Base-by-base conservation (phyloP, 345 rosid genomes). In the Eucalyptus brandiana region DNA sequence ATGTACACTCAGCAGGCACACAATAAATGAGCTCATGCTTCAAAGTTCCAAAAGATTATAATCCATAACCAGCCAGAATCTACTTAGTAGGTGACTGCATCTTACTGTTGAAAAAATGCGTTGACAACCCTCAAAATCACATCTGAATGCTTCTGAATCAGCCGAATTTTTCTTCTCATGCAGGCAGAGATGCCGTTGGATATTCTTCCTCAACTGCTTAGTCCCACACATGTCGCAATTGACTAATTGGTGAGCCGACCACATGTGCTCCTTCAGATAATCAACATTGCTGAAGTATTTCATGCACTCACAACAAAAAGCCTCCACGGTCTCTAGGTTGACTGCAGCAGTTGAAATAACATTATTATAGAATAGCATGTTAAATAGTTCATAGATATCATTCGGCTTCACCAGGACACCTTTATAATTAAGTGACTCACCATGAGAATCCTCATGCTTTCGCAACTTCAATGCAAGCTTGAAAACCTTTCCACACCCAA, bases 361-460 rank as follows among this genome's bases (percentile, higher is more conserved):
- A 0, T 50, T 50, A 6, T 50, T 50, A 50, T 50, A 0, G 1
- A 15, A 15, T 15, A 2, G 53, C 53, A 15, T 0, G 7, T 10
- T 69, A 34, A 34, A 34, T 44, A 34, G 4, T 2, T 69, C 13
- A 5, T 4, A 69, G 80, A 18, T 49, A 69, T 34, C 44, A 69
- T 34, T 69, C 4, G 7, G 44, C 26, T 69, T 67, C 44, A 69
- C 80, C 14, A 69, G 18, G 4, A 69, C 4, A 69, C 80, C 23
- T 34, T 34, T 44, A 28, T 80, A 21, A 44, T 21, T 54, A 92
- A 86, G 72, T 58, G 47, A 81, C 91, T 91, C 88, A 91, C 99
- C 97, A 94, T 96, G 99, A 87, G 97, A 94, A 48, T 94, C 96
- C 85, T 93, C 92, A n/a, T 98, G 99, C 90, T 91, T 95, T 90